Percentiles rank a stretch among this genome's conserved stretches.
Conservation (phyloP, 148 eudicot genomes). For the Silene latifolia region DNA sequence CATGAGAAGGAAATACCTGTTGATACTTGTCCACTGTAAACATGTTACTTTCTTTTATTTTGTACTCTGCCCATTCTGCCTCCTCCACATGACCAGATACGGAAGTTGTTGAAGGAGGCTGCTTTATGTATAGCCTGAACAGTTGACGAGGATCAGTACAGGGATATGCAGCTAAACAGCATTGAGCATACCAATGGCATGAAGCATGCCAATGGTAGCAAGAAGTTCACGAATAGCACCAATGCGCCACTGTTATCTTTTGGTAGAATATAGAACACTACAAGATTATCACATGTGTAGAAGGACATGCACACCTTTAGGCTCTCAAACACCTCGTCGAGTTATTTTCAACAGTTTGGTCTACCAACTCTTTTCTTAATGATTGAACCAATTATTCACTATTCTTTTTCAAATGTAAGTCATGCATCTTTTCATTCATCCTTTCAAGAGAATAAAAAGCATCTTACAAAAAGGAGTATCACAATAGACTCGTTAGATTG, state of each 20-base stretch:
- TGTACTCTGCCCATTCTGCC: constrained; percentile 91
- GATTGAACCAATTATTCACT: neutral
- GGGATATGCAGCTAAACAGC: neutral
- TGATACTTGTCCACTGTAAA: constrained; percentile 97
- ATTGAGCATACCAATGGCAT: constrained; percentile 1
- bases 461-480: too few species aligned
- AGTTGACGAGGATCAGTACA: neutral
- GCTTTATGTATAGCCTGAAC: constrained; percentile 77
- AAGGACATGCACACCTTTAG: neutral
- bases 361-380: neutral
- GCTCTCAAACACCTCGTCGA: neutral
- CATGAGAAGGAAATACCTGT: constrained; percentile 54
- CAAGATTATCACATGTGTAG: neutral
- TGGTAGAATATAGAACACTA: neutral
- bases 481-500: too few species aligned
- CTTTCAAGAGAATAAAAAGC: too few species aligned
- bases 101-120: constrained; percentile 54
- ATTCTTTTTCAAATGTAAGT: neutral
- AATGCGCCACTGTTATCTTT: neutral
- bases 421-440: too few species aligned
- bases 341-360: too few species aligned
- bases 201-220: neutral
- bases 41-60: constrained; percentile 94
- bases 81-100: constrained; percentile 46
- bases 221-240: neutral